Evolutionary conservation across 1,284 basidiomycete genomes (phyloP), one percentile per base, ranked within the genome.

Genomic region (Porodaedalea pini): DNA sequence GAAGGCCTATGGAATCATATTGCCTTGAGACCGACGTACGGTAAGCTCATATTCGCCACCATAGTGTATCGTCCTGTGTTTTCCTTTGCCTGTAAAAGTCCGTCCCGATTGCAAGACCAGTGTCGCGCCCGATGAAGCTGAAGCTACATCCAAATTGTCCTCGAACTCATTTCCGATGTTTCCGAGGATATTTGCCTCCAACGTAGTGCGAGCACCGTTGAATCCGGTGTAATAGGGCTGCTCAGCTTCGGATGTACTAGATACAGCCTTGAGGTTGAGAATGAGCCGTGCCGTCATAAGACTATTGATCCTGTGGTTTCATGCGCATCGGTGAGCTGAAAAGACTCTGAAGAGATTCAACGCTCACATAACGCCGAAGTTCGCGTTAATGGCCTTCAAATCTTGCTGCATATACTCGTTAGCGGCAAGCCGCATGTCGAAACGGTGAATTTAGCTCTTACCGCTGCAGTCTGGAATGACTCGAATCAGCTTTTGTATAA

Each of bases 121-220:
- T 6, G 32, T 34, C 13, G 32, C 6, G 7, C 32, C 32, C 32
- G 32, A 6, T 6, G 13, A 13, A 6, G 32, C 13, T 13, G 32
- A 34, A 34, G 7, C 13, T 13, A 34, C 32, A 34, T 34, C 7
- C 32, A 34, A 53, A 3, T 27, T 15, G 3, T 41, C 54, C 44
- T 56, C 54, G 19, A 56, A 39, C 25, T 56, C 54, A 27, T 56
- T 56, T 31, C 54, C 54, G 43, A 56, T 47, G 23, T 47, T 47
- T 3, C 54, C 54, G 36, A 47, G 45, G 3, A 56, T 21, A 11
- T 25, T 34, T 10, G 43, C 54, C 27, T 56, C 54, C 43, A 41
- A 56, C 21, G 43, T 36, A 17, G n/a, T 19, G 17, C 31, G 54
- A 34, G 34, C 44, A 4, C 44, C 54, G 21, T 17, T 39, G 47